Base-by-base conservation (phyloP, 768 basidiomycete species). In the Tricholomella constricta region DNA sequence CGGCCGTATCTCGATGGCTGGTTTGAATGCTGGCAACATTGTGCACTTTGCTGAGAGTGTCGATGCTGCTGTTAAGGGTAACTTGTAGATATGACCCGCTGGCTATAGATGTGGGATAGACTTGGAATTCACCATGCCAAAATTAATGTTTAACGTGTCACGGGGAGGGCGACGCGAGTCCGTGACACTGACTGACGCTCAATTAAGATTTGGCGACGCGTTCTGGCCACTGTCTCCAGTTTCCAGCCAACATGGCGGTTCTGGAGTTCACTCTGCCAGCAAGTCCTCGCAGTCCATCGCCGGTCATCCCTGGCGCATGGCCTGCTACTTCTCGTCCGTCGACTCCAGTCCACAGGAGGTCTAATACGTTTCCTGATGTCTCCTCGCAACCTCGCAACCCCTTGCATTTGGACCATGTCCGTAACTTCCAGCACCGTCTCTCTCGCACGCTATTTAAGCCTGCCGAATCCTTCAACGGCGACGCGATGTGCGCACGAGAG, bases 1-100 rank as follows among this genome's bases (percentile, higher is more conserved):
- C 68, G 94, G 94, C 17, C 87, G 94, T 61, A 94, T 95, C 62
- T 92, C 91, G 38, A 96, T 95, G 92, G 91, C 93, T 55, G 94
- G 91, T 29, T 72, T 96, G 65, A 96, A 95, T 77, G 72, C 72
- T 55, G 67, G 72, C 65, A 96, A 96, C 78, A 83, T 96, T 62
- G 85, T 86, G 63, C 91, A 95, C 78, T 94, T 97, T 68, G 92
- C 94, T 2, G 80, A 92, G 73, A 84, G 85, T 64, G 88, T 96
- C 51, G 81, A 91, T 71, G 83, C 84, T 62, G 91, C 86, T 54
- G 91, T 94, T 58, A 86, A 82, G 74, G 88, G 88, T 59, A 78
- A 78, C 47, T 76, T 93, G 63, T 93, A 81, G 75, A 23, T 37
- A n/a, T 29, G 35, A n/a, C 20, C 44, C n/a, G 34, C 45, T 45